These are phyloP conservation scores for Kappamyces sp. DNA, from an alignment of 192 early-diverging fungal genomes.

Conservation along the genomic window DNA sequence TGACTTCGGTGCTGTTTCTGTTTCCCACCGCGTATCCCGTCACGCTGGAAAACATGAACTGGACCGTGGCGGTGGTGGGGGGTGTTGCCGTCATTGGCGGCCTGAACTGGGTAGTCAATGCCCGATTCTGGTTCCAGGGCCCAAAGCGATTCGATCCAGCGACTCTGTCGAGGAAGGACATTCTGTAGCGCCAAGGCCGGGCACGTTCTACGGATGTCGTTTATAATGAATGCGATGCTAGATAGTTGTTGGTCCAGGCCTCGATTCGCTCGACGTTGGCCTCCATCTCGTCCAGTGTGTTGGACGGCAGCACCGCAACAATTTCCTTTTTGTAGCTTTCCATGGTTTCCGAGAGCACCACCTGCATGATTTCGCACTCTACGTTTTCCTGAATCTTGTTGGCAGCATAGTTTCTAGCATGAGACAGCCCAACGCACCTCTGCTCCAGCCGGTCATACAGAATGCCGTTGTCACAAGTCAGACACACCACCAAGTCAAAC, in stretches of 20 bases:
- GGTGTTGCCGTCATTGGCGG: conserved; percentile 19
- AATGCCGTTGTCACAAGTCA: conserved; percentile 69
- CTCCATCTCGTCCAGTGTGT: conserved; percentile 87
- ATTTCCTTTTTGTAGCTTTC: conserved; percentile 77
- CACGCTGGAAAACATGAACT: conserved; percentile 32
- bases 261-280: conserved; percentile 77
- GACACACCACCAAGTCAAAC: conserved; percentile 94
- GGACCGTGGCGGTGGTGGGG: conserved; percentile 23
- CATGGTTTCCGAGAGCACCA: conserved; percentile 80
- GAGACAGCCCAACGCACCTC: conserved; percentile 41
- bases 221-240: too few relatives aligned
- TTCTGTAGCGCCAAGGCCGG: too few relatives aligned
- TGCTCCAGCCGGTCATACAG: conserved; percentile 76
- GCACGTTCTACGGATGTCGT: too few relatives aligned
- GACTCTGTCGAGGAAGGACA: too few relatives aligned
- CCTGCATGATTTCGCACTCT: conserved; percentile 96
- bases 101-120: conserved; percentile 11
- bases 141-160: too few relatives aligned
- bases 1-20: conserved; percentile 28
- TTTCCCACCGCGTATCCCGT: conserved; percentile 27
- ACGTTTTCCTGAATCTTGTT: conserved; percentile 91
- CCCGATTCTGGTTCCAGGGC: not conserved
- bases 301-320: conserved; percentile 72
- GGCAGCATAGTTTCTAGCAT: conserved; percentile 62
- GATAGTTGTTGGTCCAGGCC: conserved; percentile 32